Conservation (phyloP, 2,329 filamentous ascomycete genomes). For the Thelonectria olida region DNA sequence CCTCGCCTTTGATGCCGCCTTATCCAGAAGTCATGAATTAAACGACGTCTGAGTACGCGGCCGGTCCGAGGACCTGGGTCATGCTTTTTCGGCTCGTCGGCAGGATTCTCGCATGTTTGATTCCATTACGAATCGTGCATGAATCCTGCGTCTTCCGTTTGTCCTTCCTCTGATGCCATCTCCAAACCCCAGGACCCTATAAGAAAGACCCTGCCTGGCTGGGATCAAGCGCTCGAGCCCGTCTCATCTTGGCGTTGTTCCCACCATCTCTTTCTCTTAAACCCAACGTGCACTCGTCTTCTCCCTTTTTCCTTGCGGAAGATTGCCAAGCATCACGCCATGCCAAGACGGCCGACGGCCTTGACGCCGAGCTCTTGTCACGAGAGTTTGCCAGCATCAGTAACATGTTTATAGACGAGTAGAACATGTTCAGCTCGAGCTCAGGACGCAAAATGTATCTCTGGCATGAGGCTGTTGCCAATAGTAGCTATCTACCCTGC, state of each 20-base stretch:
- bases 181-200: background rate
- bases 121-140: background rate
- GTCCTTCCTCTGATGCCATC: background rate
- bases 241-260: background rate
- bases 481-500: too few species aligned
- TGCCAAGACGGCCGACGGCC: slow-evolving; percentile 18
- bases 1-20: background rate
- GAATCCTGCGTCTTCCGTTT: background rate
- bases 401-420: background rate
- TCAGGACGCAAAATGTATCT: too few species aligned
- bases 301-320: background rate
- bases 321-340: slow-evolving; percentile 21
- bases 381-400: background rate
- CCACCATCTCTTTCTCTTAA: background rate
- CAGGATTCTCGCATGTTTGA: background rate
- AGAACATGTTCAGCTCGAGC: too few species aligned
- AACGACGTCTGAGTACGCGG: background rate
- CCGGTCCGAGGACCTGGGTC: background rate
- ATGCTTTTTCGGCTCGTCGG: slow-evolving; percentile 11
- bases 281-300: background rate
- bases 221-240: background rate
- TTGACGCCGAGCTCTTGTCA: background rate
- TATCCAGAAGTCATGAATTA: slow-evolving; percentile 5
- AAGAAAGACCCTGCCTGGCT: background rate
- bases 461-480: too few species aligned